A percentile compares a stretch with the other conserved stretches of the same genome.
Conservation (phyloP, 176 grass and related monocot species). For the Oryza coarctata region DNA sequence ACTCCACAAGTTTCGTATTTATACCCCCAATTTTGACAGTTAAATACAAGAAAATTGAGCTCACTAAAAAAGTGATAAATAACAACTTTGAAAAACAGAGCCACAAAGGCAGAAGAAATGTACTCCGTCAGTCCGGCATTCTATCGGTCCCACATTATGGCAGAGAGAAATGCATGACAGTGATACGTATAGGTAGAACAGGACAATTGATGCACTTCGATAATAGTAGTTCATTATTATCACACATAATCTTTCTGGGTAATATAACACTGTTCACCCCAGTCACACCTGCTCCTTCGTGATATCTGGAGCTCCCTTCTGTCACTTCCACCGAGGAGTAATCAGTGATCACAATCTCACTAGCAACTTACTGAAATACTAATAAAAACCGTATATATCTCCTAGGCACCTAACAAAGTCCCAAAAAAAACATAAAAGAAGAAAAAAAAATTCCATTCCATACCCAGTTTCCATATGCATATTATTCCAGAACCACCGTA, state of each 20-base stretch:
- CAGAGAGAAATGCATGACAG: background rate
- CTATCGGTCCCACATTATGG: background rate
- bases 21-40: too few relatives aligned
- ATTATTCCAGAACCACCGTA: conserved; percentile 33
- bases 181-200: background rate
- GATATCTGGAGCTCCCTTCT: background rate
- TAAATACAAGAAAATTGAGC: too few relatives aligned
- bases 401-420: background rate
- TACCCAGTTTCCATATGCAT: conserved; percentile 4
- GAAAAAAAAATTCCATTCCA: background rate
- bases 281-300: background rate
- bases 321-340: background rate
- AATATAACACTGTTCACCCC: background rate
- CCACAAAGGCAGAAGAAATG: too few relatives aligned
- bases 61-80: background rate
- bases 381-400: background rate
- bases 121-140: background rate
- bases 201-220: background rate
- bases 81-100: background rate
- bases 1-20: too few relatives aligned
- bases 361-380: background rate
- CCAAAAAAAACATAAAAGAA: background rate
- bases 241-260: background rate
- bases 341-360: background rate
- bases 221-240: background rate